phyloP scores from a whole-genome alignment of 164 flowering plant species.

The Stephania cephalantha region DNA sequence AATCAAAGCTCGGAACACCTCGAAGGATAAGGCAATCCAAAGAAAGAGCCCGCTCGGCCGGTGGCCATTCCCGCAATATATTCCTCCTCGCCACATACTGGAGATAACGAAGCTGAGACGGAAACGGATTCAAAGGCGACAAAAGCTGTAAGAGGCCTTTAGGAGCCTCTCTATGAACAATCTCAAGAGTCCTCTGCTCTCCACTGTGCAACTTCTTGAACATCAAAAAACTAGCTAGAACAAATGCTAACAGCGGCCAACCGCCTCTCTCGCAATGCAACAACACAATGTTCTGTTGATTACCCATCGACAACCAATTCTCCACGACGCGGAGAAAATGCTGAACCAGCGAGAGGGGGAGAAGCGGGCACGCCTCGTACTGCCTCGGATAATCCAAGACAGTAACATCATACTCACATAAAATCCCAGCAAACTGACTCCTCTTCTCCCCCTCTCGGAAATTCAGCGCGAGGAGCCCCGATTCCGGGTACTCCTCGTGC shows the following conservation, averaged over 20 bases:
- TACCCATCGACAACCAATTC: conserved; percentile 72
- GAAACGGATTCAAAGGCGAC: conserved; percentile 84
- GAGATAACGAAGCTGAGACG: conserved; percentile 94
- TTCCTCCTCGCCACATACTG: conserved; percentile 92
- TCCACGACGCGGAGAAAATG: conserved; percentile 87
- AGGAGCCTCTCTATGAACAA: conserved; percentile 94
- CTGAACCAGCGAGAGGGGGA: conserved; percentile 78
- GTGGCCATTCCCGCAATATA: conserved; percentile 92
- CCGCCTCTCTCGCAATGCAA: conserved; percentile 97
- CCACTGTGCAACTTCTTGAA: conserved; percentile 73
- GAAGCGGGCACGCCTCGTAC: conserved; percentile 91
- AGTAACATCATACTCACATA: conserved; percentile 80
- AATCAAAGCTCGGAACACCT: conserved; percentile 80
- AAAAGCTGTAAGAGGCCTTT: conserved; percentile 81
- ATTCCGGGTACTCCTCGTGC: conserved; percentile 71
- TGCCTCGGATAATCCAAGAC: conserved; percentile 92
- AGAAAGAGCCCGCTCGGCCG: conserved; percentile 82
- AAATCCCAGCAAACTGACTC: conserved; percentile 79
- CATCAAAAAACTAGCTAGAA: conserved; percentile 75
- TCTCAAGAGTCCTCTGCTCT: conserved; percentile 80
- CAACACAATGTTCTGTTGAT: conserved; percentile 67
- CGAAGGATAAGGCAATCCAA: conserved; percentile 92
- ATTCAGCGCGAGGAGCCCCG: conserved; percentile 85
- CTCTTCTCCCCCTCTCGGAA: conserved; percentile 90
- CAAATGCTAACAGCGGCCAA: conserved; percentile 90